Base-by-base conservation (phyloP, 768 basidiomycete genomes). In the Phylloporus arenicola region DNA sequence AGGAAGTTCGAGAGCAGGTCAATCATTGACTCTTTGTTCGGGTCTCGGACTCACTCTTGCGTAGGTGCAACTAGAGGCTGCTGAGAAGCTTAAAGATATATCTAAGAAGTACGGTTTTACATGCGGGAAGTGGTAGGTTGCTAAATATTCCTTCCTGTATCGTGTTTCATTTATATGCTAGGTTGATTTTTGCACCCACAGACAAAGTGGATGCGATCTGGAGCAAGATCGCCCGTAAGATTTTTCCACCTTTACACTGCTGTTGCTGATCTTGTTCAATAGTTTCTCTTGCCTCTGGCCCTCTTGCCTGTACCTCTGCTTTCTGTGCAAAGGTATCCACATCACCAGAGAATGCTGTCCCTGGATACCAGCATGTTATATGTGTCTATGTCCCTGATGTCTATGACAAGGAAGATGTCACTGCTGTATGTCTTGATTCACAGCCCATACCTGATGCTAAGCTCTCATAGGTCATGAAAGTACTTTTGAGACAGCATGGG, bases 381-480 rank as follows among this genome's bases (percentile, higher is more conserved):
- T 87, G 85, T 57, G 56, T 89, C 14, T 88, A 88, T 57, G 61
- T 88, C 17, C 84, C 86, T 4, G 70, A 89, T 61, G 79, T 86
- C 13, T 86, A 82, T 61, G 78, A 88, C 64, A 82, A 83, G 61
- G 70, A 69, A 29, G 70, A 69, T 35, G 81, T 84, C 4, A 77
- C 72, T 8, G 74, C 79, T 62, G 85, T 82, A 53, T 39, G 67
- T 20, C 24, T 27, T 44, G 34, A 34, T 7, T 34, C 4, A 31
- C 20, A 7, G 12, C 31, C 44, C 5, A 25, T 34, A 17, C 17
- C 35, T 27, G 34, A 41, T 34, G 4, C 43, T 60, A 16, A 50
- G 2, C 6, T 44, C 44, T 31, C 9, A 25, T 48, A 68, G 86
- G 80, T 86, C 27, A 86, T 88, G 83, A 81, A 75, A 60, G 70